These are phyloP conservation scores for Auricularia cornea DNA, from an alignment of 768 basidiomycete species.

Conservation along the genomic window DNA sequence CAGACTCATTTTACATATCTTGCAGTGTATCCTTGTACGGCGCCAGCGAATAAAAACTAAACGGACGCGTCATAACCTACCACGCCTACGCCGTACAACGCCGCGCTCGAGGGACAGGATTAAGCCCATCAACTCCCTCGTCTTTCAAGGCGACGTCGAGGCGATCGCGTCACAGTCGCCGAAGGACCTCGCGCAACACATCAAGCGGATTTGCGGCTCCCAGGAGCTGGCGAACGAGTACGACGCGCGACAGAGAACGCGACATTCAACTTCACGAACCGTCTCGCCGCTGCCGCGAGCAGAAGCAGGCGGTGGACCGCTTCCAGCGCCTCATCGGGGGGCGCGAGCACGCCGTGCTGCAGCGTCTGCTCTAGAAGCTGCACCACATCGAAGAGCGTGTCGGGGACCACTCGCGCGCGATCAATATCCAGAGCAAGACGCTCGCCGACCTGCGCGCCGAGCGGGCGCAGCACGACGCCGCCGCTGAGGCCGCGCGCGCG, in stretches of 20 bases:
- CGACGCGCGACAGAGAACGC: constrained; percentile 92
- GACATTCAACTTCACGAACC: constrained; percentile 89
- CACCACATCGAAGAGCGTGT: constrained; percentile 85
- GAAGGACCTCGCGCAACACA: constrained; percentile 77
- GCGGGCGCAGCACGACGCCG: constrained; percentile 61
- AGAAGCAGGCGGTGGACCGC: constrained; percentile 84
- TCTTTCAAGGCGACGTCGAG: constrained; percentile 99
- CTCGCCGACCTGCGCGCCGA: constrained; percentile 61
- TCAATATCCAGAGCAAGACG: constrained; percentile 65
- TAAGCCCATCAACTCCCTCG: constrained; percentile 98
- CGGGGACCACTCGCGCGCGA: constrained; percentile 56
- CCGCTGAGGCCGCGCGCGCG: constrained; percentile 62
- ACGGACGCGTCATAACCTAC: constrained; percentile 74
- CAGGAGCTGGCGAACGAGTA: constrained; percentile 84
- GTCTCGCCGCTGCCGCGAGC: constrained; percentile 96
- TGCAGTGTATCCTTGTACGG: constrained; percentile 79
- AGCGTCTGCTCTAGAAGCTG: constrained; percentile 77
- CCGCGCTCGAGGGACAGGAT: constrained; percentile 79
- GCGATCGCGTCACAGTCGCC: constrained; percentile 93
- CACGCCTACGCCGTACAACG: constrained; percentile 84
- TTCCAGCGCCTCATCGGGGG: constrained; percentile 74
- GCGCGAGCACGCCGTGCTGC: constrained; percentile 70
- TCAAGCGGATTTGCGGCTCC: constrained; percentile 94
- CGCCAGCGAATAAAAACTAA: constrained; percentile 84
- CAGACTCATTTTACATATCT: no score